Percentiles rank a stretch among this genome's conserved stretches.
phyloP scores from a whole-genome alignment of 495 filamentous ascomycete species.

The Penicillium simplicissimum region DNA sequence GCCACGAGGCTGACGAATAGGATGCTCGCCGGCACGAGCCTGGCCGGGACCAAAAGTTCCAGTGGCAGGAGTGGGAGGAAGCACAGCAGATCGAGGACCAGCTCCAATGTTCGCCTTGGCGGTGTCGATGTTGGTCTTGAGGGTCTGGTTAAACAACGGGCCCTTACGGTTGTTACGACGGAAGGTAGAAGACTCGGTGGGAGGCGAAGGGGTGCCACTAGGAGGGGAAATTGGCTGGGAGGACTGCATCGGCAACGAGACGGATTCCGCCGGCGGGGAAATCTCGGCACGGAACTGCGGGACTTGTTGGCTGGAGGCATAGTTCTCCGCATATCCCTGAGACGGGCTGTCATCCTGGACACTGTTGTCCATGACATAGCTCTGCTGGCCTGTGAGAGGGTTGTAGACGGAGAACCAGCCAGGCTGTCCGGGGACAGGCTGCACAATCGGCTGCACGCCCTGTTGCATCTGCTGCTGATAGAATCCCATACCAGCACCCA shows the following conservation, averaged over 20 bases:
- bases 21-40: slow-evolving; percentile 89
- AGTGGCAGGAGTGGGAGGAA: slow-evolving; percentile 79
- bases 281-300: slow-evolving; percentile 75
- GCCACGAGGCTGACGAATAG: slow-evolving; percentile 87
- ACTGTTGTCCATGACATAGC: slow-evolving; percentile 64
- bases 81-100: slow-evolving; percentile 73
- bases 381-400: slow-evolving; percentile 76
- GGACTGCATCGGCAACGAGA: slow-evolving; percentile 47
- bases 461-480: slow-evolving; percentile 73
- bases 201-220: slow-evolving; percentile 62
- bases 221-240: slow-evolving; percentile 61
- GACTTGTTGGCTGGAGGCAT: slow-evolving; percentile 49
- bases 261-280: slow-evolving; percentile 69
- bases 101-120: slow-evolving; percentile 55
- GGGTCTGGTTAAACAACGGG: slow-evolving; percentile 69
- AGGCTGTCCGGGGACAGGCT: slow-evolving; percentile 67
- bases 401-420: slow-evolving; percentile 82
- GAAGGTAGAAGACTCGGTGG: slow-evolving; percentile 76
- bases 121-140: slow-evolving; percentile 59
- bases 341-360: slow-evolving; percentile 36
- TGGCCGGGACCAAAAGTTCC: slow-evolving; percentile 94
- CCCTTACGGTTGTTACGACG: slow-evolving; percentile 91
- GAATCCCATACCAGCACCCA: slow-evolving; percentile 52
- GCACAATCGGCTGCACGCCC: slow-evolving; percentile 68
- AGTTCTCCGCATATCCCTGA: slow-evolving; percentile 36